A percentile compares a stretch with the other conserved stretches of the same genome.
These are phyloP conservation scores for Acanthamoeba sp. DNA, from an alignment of 208 protist species.

Conservation along the genomic window DNA sequence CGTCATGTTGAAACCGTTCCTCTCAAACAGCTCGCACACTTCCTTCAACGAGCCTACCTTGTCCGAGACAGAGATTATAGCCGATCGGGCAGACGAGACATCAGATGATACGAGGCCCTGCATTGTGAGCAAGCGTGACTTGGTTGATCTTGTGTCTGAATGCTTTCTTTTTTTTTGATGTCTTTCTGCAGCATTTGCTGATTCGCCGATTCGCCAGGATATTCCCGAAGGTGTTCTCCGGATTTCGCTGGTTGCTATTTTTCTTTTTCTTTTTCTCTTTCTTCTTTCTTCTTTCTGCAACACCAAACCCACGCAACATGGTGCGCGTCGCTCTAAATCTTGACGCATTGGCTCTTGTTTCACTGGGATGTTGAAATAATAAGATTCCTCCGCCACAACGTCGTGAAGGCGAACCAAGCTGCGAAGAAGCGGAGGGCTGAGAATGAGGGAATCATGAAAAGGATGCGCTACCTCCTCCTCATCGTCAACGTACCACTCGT, in stretches of 20 bases:
- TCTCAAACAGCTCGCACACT: conserved; percentile 49
- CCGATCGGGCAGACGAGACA: background rate
- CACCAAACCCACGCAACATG: too few relatives aligned
- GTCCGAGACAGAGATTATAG: conserved; percentile 21
- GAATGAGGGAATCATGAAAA: conserved; percentile 66
- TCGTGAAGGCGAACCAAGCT: conserved; percentile 68
- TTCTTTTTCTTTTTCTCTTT: too few relatives aligned
- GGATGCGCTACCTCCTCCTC: conserved; percentile 41
- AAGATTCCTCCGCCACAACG: background rate
- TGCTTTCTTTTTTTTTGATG: background rate
- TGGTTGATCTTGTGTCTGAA: background rate
- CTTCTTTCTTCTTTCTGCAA: too few relatives aligned
- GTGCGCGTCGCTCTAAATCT: too few relatives aligned
- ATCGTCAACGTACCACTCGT: conserved; percentile 50
- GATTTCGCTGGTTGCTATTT: too few relatives aligned
- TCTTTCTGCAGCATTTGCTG: too few relatives aligned
- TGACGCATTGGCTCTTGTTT: too few relatives aligned
- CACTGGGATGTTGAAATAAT: too few relatives aligned
- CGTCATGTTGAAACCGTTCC: conserved; percentile 61
- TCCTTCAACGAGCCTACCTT: conserved; percentile 69
- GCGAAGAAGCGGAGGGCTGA: conserved; percentile 67
- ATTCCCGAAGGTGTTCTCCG: too few relatives aligned
- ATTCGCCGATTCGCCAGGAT: too few relatives aligned
- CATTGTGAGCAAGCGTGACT: background rate
- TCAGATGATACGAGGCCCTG: background rate